Evolutionary conservation across 1,139 yeast species (phyloP).

Genomic region (Blastobotrys buckinghamii): DNA sequence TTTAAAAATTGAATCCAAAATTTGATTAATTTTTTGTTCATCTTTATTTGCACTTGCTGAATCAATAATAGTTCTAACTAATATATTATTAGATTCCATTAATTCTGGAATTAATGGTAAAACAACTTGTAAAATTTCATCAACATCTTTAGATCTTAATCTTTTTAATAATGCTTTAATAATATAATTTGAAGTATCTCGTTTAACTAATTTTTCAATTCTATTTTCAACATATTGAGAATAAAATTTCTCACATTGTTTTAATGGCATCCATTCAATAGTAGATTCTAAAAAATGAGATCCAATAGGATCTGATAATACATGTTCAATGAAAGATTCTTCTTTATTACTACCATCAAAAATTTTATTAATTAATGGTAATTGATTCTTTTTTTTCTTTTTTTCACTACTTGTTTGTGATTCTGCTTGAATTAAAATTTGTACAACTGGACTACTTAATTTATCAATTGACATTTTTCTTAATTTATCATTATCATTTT

Average conservation of each 20-base stretch:
- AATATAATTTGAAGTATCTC: constrained; percentile 83
- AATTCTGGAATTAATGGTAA: constrained; percentile 62
- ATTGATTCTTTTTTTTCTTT: constrained; percentile 15
- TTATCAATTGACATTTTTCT: constrained; percentile 75
- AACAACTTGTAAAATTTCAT: constrained; percentile 59
- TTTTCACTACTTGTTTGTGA: constrained; percentile 16
- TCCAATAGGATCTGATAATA: constrained; percentile 83
- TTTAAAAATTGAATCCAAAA: constrained; percentile 52
- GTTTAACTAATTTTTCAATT: constrained; percentile 61
- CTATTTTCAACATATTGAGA: constrained; percentile 67
- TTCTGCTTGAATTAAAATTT: constrained; percentile 51
- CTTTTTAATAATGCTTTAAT: constrained; percentile 59
- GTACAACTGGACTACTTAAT: constrained; percentile 83
- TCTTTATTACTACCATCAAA: constrained; percentile 38
- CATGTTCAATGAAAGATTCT: constrained; percentile 75
- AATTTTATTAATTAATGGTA: constrained; percentile 25
- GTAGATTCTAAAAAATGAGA: constrained; percentile 80
- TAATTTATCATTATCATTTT: constrained; percentile 36
- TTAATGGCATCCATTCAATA: constrained; percentile 55
- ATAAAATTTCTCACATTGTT: constrained; percentile 65
- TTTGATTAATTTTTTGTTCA: constrained; percentile 59
- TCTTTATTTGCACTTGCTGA: constrained; percentile 50
- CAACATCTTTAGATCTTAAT: constrained; percentile 54
- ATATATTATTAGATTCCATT: constrained; percentile 52
- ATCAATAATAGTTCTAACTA: constrained; percentile 63